phyloP scores from a whole-genome alignment of 768 basidiomycete species.

The Kwoniella shandongensis region DNA sequence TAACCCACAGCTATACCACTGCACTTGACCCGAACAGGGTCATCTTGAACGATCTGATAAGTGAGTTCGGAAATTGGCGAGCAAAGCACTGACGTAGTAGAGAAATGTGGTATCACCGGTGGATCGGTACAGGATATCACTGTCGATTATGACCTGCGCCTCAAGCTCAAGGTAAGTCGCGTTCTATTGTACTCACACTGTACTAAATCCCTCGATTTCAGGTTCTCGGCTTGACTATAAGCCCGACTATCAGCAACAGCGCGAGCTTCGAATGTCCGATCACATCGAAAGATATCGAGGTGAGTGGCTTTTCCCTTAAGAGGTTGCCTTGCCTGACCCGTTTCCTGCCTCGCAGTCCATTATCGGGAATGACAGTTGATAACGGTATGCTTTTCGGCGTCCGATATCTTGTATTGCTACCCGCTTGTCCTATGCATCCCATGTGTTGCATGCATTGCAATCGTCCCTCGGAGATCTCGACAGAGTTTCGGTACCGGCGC shows the following conservation, averaged over 20 bases:
- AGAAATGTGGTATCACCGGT: slow-evolving; percentile 43
- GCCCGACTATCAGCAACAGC: slow-evolving; percentile 44
- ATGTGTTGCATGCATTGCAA: too few relatives aligned
- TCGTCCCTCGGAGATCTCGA: too few relatives aligned
- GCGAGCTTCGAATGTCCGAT: slow-evolving; percentile 52
- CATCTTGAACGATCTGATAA: slow-evolving; percentile 47
- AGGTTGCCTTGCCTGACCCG: background rate
- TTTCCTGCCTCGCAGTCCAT: slow-evolving; percentile 5
- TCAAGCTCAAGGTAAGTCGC: slow-evolving; percentile 42
- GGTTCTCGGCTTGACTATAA: slow-evolving; percentile 43
- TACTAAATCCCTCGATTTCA: slow-evolving; percentile 16
- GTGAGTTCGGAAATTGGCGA: slow-evolving; percentile 28
- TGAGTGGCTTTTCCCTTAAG: slow-evolving; percentile 20
- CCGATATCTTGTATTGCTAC: too few relatives aligned
- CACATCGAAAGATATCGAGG: slow-evolving; percentile 38
- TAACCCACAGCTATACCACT: slow-evolving; percentile 41
- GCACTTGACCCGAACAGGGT: slow-evolving; percentile 45
- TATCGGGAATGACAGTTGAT: slow-evolving; percentile 5
- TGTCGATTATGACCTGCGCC: slow-evolving; percentile 49
- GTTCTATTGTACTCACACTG: background rate
- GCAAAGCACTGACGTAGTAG: slow-evolving; percentile 19
- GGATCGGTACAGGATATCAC: slow-evolving; percentile 42
- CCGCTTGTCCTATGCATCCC: too few relatives aligned
- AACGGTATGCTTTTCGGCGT: too few relatives aligned
- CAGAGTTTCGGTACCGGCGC: too few relatives aligned